These are phyloP conservation scores for Mucor velutinosus DNA, from an alignment of 371 early-diverging fungal genomes.

Conservation along the genomic window DNA sequence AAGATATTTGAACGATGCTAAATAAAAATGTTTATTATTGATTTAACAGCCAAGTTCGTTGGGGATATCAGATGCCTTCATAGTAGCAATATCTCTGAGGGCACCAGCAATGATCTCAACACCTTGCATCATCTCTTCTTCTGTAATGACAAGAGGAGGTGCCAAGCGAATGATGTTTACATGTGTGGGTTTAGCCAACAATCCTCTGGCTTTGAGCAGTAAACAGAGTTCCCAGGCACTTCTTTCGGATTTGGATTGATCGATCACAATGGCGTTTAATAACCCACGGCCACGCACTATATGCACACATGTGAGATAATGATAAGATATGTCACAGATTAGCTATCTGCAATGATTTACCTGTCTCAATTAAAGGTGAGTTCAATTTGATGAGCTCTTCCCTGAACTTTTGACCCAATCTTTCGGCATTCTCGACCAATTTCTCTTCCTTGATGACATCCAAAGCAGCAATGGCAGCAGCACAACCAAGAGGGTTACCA, in stretches of 20 bases:
- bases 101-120: slow-evolving; percentile 81
- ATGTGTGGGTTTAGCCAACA: slow-evolving; percentile 98
- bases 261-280: slow-evolving; percentile 95
- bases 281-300: slow-evolving; percentile 93
- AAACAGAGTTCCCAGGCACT: slow-evolving; percentile 98
- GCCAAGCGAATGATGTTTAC: slow-evolving; percentile 96
- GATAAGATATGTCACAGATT: neutral
- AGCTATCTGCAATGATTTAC: slow-evolving; percentile 23
- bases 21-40: neutral
- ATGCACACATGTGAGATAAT: neutral
- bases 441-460: slow-evolving; percentile 94
- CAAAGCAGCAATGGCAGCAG: slow-evolving; percentile 93
- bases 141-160: slow-evolving; percentile 93
- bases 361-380: slow-evolving; percentile 72
- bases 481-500: slow-evolving; percentile 95
- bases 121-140: slow-evolving; percentile 82
- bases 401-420: slow-evolving; percentile 86
- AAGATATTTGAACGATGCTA: slow-evolving; percentile 91
- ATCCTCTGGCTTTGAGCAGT: slow-evolving; percentile 87
- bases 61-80: slow-evolving; percentile 59
- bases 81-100: slow-evolving; percentile 65
- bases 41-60: slow-evolving; percentile 29
- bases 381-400: slow-evolving; percentile 69
- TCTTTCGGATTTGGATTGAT: slow-evolving; percentile 78
- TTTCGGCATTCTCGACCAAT: slow-evolving; percentile 75